Evolutionary conservation across 2,329 filamentous ascomycete species (phyloP).

Genomic region (Nectriaceae sp.): DNA sequence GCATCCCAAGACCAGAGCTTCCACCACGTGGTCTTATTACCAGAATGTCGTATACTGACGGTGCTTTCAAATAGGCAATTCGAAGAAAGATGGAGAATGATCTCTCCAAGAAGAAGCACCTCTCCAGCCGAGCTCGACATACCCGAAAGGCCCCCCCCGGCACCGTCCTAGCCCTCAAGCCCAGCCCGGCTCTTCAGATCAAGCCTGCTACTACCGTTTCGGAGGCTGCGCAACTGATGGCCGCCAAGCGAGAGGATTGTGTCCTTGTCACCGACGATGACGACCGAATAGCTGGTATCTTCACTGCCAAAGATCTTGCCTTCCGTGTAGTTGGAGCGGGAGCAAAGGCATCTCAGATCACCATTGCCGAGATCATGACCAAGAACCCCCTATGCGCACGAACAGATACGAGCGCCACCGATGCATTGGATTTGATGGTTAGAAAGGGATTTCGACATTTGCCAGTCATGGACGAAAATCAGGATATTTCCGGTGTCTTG

Average conservation of each 20-base stretch:
- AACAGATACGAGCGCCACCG: slow-evolving; percentile 96
- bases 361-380: slow-evolving; percentile 98
- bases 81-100: slow-evolving; percentile 96
- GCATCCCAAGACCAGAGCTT: too few species aligned
- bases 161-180: slow-evolving; percentile 92
- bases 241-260: slow-evolving; percentile 96
- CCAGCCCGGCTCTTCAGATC: slow-evolving; percentile 94
- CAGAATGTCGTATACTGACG: slow-evolving; percentile 25
- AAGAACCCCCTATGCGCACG: slow-evolving; percentile 97
- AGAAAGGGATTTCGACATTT: slow-evolving; percentile 96
- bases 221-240: slow-evolving; percentile 97
- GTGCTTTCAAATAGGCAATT: slow-evolving; percentile 69
- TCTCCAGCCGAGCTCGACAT: slow-evolving; percentile 75
- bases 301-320: slow-evolving; percentile 97
- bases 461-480: slow-evolving; percentile 99
- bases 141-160: slow-evolving; percentile 93
- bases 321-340: slow-evolving; percentile 94
- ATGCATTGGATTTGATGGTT: slow-evolving; percentile 97
- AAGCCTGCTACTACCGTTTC: slow-evolving; percentile 92
- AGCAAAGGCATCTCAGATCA: slow-evolving; percentile 84
- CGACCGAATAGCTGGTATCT: slow-evolving; percentile 96
- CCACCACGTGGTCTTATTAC: too few species aligned
- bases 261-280: slow-evolving; percentile 97
- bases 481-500: slow-evolving; percentile 96
- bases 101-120: slow-evolving; percentile 94